Conservation (phyloP, 2,329 filamentous ascomycete species). For the Canariomyces notabilis region DNA sequence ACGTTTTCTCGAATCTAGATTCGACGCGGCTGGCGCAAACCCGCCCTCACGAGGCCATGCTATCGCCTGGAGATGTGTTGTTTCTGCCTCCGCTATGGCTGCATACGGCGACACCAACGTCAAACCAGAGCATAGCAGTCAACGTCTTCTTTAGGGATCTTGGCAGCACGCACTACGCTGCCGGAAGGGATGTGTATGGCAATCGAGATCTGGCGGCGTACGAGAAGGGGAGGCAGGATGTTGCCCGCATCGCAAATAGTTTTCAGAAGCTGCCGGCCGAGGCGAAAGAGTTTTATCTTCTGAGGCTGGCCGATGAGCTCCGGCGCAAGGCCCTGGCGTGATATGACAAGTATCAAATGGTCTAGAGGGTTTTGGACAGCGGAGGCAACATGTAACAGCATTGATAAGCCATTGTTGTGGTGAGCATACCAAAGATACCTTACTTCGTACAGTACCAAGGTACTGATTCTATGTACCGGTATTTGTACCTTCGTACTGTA, state of each 20-base stretch:
- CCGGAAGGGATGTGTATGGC: slow-evolving; percentile 78
- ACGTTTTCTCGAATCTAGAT: slow-evolving; percentile 56
- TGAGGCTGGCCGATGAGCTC: slow-evolving; percentile 66
- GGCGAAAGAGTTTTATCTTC: slow-evolving; percentile 69
- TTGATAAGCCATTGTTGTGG: too few species aligned
- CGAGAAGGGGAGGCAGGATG: slow-evolving; percentile 70
- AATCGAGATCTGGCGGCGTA: slow-evolving; percentile 82
- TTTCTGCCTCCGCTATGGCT: slow-evolving; percentile 82
- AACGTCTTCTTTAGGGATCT: slow-evolving; percentile 84
- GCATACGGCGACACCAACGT: slow-evolving; percentile 63
- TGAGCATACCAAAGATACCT: too few species aligned
- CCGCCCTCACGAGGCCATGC: slow-evolving; percentile 60
- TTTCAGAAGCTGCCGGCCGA: slow-evolving; percentile 63
- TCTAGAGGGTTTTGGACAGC: too few species aligned
- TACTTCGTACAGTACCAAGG: not conserved
- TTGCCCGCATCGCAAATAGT: slow-evolving; percentile 59
- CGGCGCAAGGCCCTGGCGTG: slow-evolving; percentile 17
- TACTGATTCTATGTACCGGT: too few species aligned
- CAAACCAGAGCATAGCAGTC: slow-evolving; percentile 66
- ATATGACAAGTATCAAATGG: not conserved
- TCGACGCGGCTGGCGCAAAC: slow-evolving; percentile 32
- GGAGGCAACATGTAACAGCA: not conserved
- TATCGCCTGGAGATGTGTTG: slow-evolving; percentile 69
- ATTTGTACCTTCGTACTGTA: not conserved
- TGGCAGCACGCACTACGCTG: slow-evolving; percentile 56